Conservation (phyloP, 352 stramenopile species). For the Globisporangium abappressorium region DNA sequence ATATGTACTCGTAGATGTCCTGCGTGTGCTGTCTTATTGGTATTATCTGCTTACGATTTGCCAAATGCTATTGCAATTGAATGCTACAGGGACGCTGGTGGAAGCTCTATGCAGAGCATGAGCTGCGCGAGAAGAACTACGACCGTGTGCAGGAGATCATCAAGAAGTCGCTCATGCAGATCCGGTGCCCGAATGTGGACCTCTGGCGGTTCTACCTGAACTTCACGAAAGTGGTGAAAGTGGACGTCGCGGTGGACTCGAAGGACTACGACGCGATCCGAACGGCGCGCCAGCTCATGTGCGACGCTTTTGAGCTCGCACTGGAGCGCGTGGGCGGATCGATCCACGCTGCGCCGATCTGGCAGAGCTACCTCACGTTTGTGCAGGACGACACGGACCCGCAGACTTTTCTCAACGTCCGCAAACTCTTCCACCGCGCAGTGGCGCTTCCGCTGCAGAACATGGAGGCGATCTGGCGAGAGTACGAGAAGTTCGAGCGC, state of each 20-base stretch:
- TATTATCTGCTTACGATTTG: neutral
- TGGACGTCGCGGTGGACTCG: conserved; percentile 69
- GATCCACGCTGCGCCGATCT: conserved; percentile 74
- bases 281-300: conserved; percentile 71
- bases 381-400: conserved; percentile 73
- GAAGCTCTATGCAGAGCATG: conserved; percentile 85
- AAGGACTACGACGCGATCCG: conserved; percentile 56
- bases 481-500: conserved; percentile 88
- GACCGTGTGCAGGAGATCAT: conserved; percentile 87
- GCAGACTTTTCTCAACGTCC: conserved; percentile 71
- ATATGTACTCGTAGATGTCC: neutral
- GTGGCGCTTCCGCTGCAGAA: conserved; percentile 69
- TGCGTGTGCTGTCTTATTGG: conserved; percentile 1
- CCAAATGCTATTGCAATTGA: neutral
- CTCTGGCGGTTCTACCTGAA: conserved; percentile 87
- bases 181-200: conserved; percentile 78
- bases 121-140: conserved; percentile 82
- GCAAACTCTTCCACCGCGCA: conserved; percentile 85
- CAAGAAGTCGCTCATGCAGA: conserved; percentile 84
- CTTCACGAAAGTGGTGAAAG: conserved; percentile 83
- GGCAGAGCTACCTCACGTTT: conserved; percentile 81
- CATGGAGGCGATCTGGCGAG: conserved; percentile 82
- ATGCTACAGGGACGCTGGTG: conserved; percentile 65
- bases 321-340: conserved; percentile 80
- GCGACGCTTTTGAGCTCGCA: conserved; percentile 80